These are phyloP conservation scores for Neocucurbitaria cava DNA, from an alignment of 2,329 filamentous ascomycete genomes.

Conservation along the genomic window DNA sequence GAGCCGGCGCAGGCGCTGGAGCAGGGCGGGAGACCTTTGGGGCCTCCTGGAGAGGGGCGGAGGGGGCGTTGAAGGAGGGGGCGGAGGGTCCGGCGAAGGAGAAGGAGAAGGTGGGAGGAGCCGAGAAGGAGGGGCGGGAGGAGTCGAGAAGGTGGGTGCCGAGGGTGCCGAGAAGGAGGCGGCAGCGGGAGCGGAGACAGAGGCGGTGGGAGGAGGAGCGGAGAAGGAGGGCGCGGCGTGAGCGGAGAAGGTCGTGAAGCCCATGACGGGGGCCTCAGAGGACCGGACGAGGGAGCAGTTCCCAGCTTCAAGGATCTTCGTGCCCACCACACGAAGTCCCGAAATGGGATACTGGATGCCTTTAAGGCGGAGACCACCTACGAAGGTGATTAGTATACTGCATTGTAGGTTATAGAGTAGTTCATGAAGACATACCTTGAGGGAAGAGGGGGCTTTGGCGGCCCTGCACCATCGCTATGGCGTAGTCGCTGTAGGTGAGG, in stretches of 20 bases:
- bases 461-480: background rate
- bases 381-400: background rate
- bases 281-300: background rate
- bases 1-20: background rate
- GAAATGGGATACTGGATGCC: conserved; percentile 6
- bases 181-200: background rate
- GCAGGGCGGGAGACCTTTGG: background rate
- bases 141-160: background rate
- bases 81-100: too few relatives aligned
- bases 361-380: conserved; percentile 4
- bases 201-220: background rate
- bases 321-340: conserved; percentile 4
- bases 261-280: background rate
- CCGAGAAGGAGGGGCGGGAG: too few relatives aligned
- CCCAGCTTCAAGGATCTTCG: background rate
- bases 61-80: background rate
- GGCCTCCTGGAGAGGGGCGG: background rate
- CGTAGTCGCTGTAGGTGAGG: conserved; percentile 3
- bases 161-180: background rate
- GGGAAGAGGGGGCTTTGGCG: conserved; percentile 4
- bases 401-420: background rate
- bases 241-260: background rate
- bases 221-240: too few relatives aligned
- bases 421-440: conserved; percentile 1
- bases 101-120: too few relatives aligned